These are phyloP conservation scores for Wilcoxina mikolae DNA, from an alignment of 495 filamentous ascomycete species.

Conservation along the genomic window DNA sequence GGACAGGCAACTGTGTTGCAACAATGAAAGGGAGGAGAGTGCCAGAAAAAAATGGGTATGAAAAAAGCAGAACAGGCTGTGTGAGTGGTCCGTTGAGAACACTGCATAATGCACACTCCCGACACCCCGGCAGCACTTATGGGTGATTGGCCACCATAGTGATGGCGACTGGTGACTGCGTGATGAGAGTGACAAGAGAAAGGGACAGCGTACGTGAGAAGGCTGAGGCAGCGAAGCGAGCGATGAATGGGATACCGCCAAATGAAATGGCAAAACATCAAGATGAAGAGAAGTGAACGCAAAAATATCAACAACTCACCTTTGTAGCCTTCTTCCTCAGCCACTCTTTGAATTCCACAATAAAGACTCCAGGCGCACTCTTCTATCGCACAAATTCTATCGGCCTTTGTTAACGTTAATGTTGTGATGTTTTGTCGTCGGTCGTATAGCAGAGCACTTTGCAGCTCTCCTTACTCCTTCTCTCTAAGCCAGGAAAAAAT, in stretches of 20 bases:
- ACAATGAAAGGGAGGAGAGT: neutral
- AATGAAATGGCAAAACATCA: neutral
- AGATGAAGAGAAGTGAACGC: neutral
- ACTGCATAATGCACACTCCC: conserved; percentile 4
- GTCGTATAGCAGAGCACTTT: too few species aligned
- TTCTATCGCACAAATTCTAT: too few species aligned
- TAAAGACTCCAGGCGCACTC: too few species aligned
- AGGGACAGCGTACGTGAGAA: too few species aligned
- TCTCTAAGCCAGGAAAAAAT: neutral
- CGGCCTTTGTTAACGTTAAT: too few species aligned
- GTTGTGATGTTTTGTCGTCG: too few species aligned
- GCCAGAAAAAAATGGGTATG: neutral
- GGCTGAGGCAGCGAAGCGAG: neutral
- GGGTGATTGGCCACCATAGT: neutral
- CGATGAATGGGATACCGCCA: neutral
- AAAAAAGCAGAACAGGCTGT: neutral
- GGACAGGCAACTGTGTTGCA: neutral
- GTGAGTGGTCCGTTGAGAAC: neutral
- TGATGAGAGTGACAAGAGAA: neutral
- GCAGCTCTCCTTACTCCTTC: neutral
- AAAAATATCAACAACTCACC: neutral
- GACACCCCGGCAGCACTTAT: neutral
- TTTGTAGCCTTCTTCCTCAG: too few species aligned
- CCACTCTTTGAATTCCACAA: too few species aligned
- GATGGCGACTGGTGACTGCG: neutral